Base-by-base conservation (phyloP, 2,329 filamentous ascomycete genomes). In the Xylariaceae sp. region DNA sequence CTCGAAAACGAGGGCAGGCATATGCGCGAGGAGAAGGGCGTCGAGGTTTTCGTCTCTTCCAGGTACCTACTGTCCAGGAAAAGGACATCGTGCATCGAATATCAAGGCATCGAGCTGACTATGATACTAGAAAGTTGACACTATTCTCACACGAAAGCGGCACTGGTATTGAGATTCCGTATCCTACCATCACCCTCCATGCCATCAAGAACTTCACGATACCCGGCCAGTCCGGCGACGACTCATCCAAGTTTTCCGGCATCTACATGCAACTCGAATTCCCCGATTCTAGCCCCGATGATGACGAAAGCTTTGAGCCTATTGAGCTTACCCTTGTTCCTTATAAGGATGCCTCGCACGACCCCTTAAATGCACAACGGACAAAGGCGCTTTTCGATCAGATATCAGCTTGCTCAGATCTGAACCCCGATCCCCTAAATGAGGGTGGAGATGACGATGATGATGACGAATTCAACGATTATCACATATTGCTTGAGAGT, bases 151-250 rank as follows among this genome's bases (percentile, higher is more conserved):
- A 73, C 12, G 68, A 77, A 3, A 78, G 76, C 12, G 74, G 76
- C 34, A 77, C 73, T 16, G 88, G 88, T 58, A 71, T 89, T 42
- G 78, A 82, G 39, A 87, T 92, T 60, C 83, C 86, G 0, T 92
- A 91, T 70, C 87, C 85, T 2, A 75, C 81, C 56, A 88, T 92
- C 67, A 84, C 84, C 19, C 83, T 92, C 15, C 88, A 91, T 67
- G 88, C 87, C 0, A 81, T 87, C 62, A 86, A 89, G 70, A 80
- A 83, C 52, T 74, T 80, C 64, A 63, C 68, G 66, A 47, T 51
- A 57, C 57, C 69, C n/a, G 57, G 63, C 34, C 69, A 72, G 42
- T 66, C 72, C 26, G 70, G 73, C 18, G 68, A 72, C 37, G 55
- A 63, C 12, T 67, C 70, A 18, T 67, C 70, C 44, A 74, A 77